A percentile compares a stretch with the other conserved stretches of the same genome.
phyloP scores from a whole-genome alignment of 139 green algal species.

The Tetradesmus lagerheimii region DNA sequence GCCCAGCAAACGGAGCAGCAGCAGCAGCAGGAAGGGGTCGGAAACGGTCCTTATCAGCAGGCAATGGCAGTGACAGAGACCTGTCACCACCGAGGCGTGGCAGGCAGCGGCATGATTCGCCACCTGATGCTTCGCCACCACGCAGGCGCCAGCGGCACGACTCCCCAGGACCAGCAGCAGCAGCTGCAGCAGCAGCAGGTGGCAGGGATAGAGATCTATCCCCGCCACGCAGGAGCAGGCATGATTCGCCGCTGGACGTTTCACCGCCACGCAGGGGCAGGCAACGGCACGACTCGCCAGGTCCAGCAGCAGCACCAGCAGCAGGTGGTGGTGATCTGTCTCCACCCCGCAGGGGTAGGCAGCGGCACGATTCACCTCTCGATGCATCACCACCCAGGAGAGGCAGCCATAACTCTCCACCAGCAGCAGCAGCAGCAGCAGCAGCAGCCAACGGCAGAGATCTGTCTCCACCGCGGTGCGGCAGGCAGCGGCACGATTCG shows the following conservation, averaged over 20 bases:
- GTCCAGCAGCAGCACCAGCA: background rate
- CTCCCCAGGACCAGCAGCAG: constrained; percentile 22
- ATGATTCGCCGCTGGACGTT: constrained; percentile 51
- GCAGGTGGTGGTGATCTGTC: constrained; percentile 43
- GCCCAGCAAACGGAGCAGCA: background rate
- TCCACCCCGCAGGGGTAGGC: constrained; percentile 30
- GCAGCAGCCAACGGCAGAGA: constrained; percentile 27
- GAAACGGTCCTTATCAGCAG: constrained; percentile 54
- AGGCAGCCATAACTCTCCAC: background rate
- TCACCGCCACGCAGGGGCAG: constrained; percentile 44
- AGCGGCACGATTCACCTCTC: background rate
- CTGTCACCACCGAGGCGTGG: constrained; percentile 36
- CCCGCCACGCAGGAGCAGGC: constrained; percentile 17
- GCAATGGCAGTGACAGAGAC: constrained; percentile 35
- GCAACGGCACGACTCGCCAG: constrained; percentile 28
- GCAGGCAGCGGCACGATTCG: constrained; percentile 17
- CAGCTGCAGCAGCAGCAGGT: constrained; percentile 20
- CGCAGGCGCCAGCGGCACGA: constrained; percentile 30
- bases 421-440: constrained; percentile 40
- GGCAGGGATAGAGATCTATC: constrained; percentile 50
- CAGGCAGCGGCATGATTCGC: constrained; percentile 50
- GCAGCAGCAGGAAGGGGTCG: constrained; percentile 35
- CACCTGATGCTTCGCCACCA: constrained; percentile 52
- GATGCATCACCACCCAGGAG: constrained; percentile 40
- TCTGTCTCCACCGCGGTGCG: constrained; percentile 43